Evolutionary conservation across 2,329 filamentous ascomycete species (phyloP).

Genomic region (Emmonsiellopsis sp.): DNA sequence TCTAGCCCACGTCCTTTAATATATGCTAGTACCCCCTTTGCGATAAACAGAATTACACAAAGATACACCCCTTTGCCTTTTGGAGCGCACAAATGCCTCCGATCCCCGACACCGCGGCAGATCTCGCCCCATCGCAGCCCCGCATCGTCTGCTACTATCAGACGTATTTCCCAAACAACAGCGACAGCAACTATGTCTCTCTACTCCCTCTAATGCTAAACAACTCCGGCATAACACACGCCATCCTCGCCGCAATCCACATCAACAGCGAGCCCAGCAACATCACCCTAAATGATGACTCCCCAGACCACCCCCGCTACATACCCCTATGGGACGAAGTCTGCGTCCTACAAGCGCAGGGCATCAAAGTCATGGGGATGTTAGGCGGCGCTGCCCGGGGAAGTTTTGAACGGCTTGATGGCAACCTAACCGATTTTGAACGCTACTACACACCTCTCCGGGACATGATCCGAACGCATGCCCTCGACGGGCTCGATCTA

Average conservation of each 20-base stretch:
- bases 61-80: no score
- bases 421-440: constrained; percentile 55
- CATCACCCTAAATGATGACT: constrained; percentile 72
- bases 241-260: constrained; percentile 81
- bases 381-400: constrained; percentile 76
- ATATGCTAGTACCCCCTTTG: no score
- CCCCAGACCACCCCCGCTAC: constrained; percentile 57
- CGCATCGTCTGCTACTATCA: constrained; percentile 50
- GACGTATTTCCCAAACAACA: constrained; percentile 48
- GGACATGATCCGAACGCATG: constrained; percentile 51
- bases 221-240: constrained; percentile 60
- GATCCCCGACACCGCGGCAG: constrained; percentile 15
- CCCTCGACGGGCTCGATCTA: constrained; percentile 62
- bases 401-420: constrained; percentile 55
- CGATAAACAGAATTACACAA: no score
- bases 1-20: no score
- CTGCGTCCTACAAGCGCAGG: constrained; percentile 57
- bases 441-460: constrained; percentile 61
- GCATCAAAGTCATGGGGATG: constrained; percentile 77
- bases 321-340: constrained; percentile 71
- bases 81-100: constrained; percentile 26
- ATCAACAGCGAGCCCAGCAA: constrained; percentile 58
- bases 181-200: constrained; percentile 44
- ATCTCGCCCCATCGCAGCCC: constrained; percentile 15
- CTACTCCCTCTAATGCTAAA: constrained; percentile 52